Percentiles rank a stretch among this genome's conserved stretches.
Evolutionary conservation across 306 rosid species (phyloP).

Genomic region (Cajanus cajan): DNA sequence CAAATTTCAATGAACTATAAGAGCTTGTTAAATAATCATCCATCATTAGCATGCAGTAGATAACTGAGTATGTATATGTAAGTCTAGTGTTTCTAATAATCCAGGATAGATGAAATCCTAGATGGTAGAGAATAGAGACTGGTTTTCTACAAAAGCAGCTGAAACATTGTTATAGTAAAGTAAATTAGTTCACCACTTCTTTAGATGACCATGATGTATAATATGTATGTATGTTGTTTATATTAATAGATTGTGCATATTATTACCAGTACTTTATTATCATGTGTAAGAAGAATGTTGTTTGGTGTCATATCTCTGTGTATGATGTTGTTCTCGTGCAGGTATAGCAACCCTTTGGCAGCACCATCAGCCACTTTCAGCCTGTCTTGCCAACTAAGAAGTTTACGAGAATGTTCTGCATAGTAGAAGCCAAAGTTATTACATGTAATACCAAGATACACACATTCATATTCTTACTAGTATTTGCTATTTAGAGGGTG

Average conservation of each 20-base stretch:
- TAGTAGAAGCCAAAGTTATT: background rate
- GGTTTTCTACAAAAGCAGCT: background rate
- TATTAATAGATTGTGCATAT: background rate
- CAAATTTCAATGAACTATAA: background rate
- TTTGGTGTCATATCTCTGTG: conserved; percentile 79
- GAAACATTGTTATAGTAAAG: background rate
- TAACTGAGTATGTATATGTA: background rate
- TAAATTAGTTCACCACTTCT: background rate
- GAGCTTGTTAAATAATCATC: background rate
- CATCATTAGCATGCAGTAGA: background rate
- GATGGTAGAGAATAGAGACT: background rate
- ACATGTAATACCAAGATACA: background rate
- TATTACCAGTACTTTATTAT: conserved; percentile 58
- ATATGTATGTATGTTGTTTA: background rate
- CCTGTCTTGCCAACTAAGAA: conserved; percentile 67
- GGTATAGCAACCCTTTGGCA: conserved; percentile 66
- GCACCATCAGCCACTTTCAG: conserved; percentile 70
- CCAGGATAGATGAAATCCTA: background rate
- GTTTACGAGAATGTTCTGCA: conserved; percentile 51
- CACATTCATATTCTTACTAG: background rate
- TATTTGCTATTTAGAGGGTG: background rate
- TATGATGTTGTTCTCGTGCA: conserved; percentile 69
- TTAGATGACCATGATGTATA: background rate
- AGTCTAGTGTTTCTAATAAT: background rate
- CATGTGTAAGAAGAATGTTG: conserved; percentile 86